Percentiles rank a stretch among this genome's conserved stretches.
These are phyloP conservation scores for Sugiyamaella qingdaonensis DNA, from an alignment of 805 yeast genomes.

Conservation along the genomic window DNA sequence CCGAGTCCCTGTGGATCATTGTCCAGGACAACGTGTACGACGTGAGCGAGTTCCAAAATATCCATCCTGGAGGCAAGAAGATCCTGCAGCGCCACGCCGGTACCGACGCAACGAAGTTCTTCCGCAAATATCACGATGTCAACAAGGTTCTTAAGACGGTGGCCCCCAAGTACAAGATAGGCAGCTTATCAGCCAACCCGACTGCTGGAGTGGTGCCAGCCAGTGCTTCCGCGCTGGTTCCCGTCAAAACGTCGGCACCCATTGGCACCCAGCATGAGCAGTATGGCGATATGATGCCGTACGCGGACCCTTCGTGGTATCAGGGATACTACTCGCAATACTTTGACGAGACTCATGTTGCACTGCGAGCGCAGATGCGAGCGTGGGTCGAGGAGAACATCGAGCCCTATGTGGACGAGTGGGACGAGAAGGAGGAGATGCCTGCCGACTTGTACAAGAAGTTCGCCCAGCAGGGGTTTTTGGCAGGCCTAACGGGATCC, in stretches of 20 bases:
- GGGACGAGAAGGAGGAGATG: conserved; percentile 39
- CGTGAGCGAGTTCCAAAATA: conserved; percentile 61
- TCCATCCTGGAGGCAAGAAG: conserved; percentile 79
- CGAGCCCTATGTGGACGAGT: conserved; percentile 40
- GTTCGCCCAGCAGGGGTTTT: conserved; percentile 38
- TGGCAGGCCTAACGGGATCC: conserved; percentile 38
- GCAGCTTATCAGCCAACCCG: conserved; percentile 22
- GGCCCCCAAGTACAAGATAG: conserved; percentile 33
- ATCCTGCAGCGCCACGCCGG: conserved; percentile 81
- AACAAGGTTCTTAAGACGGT: conserved; percentile 33
- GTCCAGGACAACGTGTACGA: conserved; percentile 78
- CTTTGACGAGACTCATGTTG: conserved; percentile 38
- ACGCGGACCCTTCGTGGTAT: conserved; percentile 38
- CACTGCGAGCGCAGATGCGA: conserved; percentile 38
- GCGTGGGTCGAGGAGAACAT: conserved; percentile 37
- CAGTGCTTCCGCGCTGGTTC: conserved; percentile 10
- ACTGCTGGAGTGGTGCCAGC: conserved; percentile 19
- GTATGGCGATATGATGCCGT: conserved; percentile 34
- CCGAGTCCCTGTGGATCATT: conserved; percentile 80
- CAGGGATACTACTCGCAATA: conserved; percentile 38
- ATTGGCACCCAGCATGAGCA: conserved; percentile 16
- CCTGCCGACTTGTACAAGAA: conserved; percentile 32
- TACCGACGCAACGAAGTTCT: conserved; percentile 65
- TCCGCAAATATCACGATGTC: conserved; percentile 45
- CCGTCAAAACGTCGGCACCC: background rate